These are phyloP conservation scores for Hanseniaspora jakobsenii DNA, from an alignment of 805 yeast species.

Conservation along the genomic window DNA sequence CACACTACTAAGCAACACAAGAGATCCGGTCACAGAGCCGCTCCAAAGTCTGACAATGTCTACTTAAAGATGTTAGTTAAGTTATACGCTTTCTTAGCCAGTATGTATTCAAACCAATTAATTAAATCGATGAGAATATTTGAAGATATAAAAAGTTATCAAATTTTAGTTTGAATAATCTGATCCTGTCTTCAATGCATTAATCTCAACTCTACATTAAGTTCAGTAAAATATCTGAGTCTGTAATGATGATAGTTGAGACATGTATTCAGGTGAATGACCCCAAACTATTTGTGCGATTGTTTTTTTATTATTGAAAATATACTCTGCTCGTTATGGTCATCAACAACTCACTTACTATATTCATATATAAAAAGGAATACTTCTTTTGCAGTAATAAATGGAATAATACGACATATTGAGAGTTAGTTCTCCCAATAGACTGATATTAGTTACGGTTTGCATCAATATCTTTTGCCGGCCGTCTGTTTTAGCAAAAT, in stretches of 20 bases:
- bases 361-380: constrained; percentile 15
- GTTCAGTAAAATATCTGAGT: too few species aligned
- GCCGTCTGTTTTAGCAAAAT: constrained; percentile 7
- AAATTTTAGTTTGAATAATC: too few species aligned
- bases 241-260: too few species aligned
- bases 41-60: constrained; percentile 99
- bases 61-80: constrained; percentile 96
- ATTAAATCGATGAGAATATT: neutral
- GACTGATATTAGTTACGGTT: constrained; percentile 3
- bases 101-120: constrained; percentile 47
- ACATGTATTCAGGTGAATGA: too few species aligned
- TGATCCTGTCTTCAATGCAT: too few species aligned
- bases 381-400: constrained; percentile 9
- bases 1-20: constrained; percentile 93
- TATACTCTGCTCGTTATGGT: constrained; percentile 10
- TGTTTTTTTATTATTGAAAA: constrained; percentile 3
- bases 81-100: constrained; percentile 98
- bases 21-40: constrained; percentile 91
- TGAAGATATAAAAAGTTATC: neutral
- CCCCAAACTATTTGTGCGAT: neutral
- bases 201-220: too few species aligned
- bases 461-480: neutral
- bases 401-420: constrained; percentile 7
- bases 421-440: constrained; percentile 15
- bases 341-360: neutral